These are phyloP conservation scores for Naganishia vaughanmartiniae DNA, from an alignment of 768 basidiomycete species.

Conservation along the genomic window DNA sequence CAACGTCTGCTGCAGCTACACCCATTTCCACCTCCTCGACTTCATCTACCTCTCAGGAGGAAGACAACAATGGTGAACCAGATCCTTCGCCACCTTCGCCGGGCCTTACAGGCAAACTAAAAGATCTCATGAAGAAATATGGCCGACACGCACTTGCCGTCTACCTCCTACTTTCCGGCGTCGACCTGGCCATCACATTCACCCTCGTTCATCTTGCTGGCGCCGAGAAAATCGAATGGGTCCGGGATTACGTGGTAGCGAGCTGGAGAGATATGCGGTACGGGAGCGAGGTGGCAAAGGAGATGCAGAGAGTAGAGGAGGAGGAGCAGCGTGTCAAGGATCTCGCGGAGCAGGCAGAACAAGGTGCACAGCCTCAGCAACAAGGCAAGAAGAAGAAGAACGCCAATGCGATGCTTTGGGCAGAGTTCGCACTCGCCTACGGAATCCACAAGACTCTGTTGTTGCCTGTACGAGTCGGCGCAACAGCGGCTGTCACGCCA, in stretches of 20 bases:
- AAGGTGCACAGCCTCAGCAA: slow-evolving; percentile 4
- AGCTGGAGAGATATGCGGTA: slow-evolving; percentile 38
- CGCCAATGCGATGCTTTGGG: slow-evolving; percentile 61
- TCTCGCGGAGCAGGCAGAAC: slow-evolving; percentile 24
- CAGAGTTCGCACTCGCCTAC: slow-evolving; percentile 89
- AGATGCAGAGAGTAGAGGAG: slow-evolving; percentile 27
- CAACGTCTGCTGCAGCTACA: not conserved
- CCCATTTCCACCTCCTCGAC: not conserved
- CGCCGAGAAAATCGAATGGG: slow-evolving; percentile 77
- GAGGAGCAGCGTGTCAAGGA: slow-evolving; percentile 30
- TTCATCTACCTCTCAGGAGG: not conserved
- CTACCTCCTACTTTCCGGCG: slow-evolving; percentile 67
- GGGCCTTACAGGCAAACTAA: slow-evolving; percentile 53
- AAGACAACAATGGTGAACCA: not conserved
- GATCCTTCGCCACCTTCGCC: slow-evolving; percentile 8
- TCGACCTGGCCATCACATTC: slow-evolving; percentile 85
- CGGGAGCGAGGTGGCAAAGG: slow-evolving; percentile 35
- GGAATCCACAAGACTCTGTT: slow-evolving; percentile 93
- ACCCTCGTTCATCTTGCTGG: slow-evolving; percentile 80
- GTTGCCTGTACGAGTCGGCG: slow-evolving; percentile 79
- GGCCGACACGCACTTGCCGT: slow-evolving; percentile 95
- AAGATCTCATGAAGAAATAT: slow-evolving; percentile 81
- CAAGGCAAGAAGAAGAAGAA: slow-evolving; percentile 29
- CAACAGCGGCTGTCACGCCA: slow-evolving; percentile 83
- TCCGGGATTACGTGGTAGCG: slow-evolving; percentile 56